phyloP scores from a whole-genome alignment of 495 filamentous ascomycete species.

The Penicillium malachiteum region DNA sequence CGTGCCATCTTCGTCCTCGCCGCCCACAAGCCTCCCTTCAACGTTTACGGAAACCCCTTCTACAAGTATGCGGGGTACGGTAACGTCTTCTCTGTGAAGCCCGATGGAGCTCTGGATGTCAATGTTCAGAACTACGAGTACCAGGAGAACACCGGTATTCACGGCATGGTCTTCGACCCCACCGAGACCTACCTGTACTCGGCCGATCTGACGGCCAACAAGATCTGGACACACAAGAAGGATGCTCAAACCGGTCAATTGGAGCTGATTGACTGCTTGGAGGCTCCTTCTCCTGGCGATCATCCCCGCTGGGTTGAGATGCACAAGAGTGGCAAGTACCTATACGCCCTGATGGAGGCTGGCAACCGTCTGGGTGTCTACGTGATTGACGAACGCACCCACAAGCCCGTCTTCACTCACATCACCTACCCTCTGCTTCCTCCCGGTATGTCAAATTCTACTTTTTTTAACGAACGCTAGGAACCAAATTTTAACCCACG shows the following conservation, averaged over 20 bases:
- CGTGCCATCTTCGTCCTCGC: constrained; percentile 83
- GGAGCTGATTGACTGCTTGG: constrained; percentile 63
- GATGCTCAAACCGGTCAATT: constrained; percentile 59
- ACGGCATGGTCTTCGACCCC: constrained; percentile 87
- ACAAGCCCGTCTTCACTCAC: constrained; percentile 79
- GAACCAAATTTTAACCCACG: too few species aligned
- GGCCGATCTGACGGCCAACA: constrained; percentile 79
- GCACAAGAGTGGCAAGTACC: constrained; percentile 69
- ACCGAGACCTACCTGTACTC: constrained; percentile 84
- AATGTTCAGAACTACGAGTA: constrained; percentile 83
- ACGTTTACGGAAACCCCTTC: constrained; percentile 84
- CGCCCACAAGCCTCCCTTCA: constrained; percentile 70
- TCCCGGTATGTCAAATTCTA: constrained; percentile 54
- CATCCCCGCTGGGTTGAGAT: constrained; percentile 86
- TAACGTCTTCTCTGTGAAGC: constrained; percentile 70
- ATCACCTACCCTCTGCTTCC: constrained; percentile 75
- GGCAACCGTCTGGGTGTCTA: constrained; percentile 79
- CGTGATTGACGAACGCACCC: constrained; percentile 70
- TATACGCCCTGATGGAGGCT: constrained; percentile 84
- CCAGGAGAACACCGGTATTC: constrained; percentile 69
- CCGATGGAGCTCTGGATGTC: constrained; percentile 57
- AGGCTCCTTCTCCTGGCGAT: constrained; percentile 67
- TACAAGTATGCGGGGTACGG: constrained; percentile 79
- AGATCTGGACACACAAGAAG: constrained; percentile 83
- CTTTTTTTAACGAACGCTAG: too few species aligned